Percentiles rank a stretch among this genome's conserved stretches.
phyloP scores from a whole-genome alignment of 768 basidiomycete genomes.

The Rhodotorula diobovata region DNA sequence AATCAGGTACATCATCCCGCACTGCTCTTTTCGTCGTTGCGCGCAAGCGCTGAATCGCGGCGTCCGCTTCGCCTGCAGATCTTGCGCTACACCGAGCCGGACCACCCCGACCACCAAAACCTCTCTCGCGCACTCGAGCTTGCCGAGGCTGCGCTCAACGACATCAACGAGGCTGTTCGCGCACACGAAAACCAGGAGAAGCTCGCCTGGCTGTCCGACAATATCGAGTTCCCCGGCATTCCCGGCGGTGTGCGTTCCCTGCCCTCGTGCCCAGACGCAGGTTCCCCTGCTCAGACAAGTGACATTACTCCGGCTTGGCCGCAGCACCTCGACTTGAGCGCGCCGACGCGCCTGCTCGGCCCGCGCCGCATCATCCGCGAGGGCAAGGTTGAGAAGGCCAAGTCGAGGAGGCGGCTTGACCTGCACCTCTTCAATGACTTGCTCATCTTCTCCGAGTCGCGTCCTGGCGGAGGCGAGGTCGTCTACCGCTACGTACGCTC shows the following conservation, averaged over 20 bases:
- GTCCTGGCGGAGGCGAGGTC: conserved; percentile 41
- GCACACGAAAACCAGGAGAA: conserved; percentile 74
- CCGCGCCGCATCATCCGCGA: conserved; percentile 73
- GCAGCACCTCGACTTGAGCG: conserved; percentile 75
- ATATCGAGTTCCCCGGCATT: conserved; percentile 74
- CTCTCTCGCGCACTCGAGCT: conserved; percentile 59
- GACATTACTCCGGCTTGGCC: neutral
- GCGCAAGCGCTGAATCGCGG: neutral
- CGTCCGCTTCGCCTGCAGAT: conserved; percentile 53
- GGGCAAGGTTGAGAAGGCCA: conserved; percentile 70
- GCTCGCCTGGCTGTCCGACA: conserved; percentile 66
- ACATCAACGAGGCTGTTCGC: conserved; percentile 85
- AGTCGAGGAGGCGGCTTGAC: conserved; percentile 72
- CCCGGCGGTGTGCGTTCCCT: conserved; percentile 54
- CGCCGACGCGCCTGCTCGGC: conserved; percentile 79
- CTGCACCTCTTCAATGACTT: conserved; percentile 85
- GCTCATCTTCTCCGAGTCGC: conserved; percentile 69
- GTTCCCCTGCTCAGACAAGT: too few species aligned
- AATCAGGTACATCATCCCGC: conserved; percentile 56
- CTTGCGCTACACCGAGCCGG: conserved; percentile 67
- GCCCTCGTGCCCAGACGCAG: neutral
- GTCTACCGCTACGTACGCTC: conserved; percentile 32
- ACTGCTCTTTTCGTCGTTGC: neutral
- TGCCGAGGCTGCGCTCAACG: conserved; percentile 67
- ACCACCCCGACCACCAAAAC: conserved; percentile 40